phyloP scores from a whole-genome alignment of 495 filamentous ascomycete genomes.

The Talaromyces trachyspermus region DNA sequence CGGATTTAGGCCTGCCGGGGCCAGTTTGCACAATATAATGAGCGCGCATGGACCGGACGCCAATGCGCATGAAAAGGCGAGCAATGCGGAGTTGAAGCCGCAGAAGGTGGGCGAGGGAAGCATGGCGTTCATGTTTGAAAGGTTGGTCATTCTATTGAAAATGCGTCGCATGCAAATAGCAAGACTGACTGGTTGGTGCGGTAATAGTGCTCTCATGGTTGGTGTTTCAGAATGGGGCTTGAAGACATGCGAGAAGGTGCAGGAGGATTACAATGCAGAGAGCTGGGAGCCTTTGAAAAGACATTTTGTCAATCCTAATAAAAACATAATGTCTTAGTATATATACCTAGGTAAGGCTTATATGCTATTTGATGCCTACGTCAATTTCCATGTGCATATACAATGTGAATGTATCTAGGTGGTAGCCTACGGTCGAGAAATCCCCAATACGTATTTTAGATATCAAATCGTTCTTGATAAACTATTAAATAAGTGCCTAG shows the following conservation, averaged over 20 bases:
- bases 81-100: constrained; percentile 49
- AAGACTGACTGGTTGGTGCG: neutral
- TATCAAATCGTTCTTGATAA: too few species aligned
- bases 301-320: constrained; percentile 58
- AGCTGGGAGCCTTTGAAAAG: constrained; percentile 76
- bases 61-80: constrained; percentile 50
- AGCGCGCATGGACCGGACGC: constrained; percentile 55
- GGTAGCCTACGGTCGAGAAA: too few species aligned
- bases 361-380: neutral
- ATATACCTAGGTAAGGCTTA: neutral
- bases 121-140: constrained; percentile 66
- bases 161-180: neutral
- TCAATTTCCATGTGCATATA: too few species aligned
- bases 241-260: constrained; percentile 75
- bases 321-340: neutral
- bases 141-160: constrained; percentile 26
- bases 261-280: constrained; percentile 74
- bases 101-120: constrained; percentile 54
- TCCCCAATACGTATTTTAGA: too few species aligned
- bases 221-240: constrained; percentile 90
- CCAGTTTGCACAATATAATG: constrained; percentile 59
- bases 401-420: too few species aligned
- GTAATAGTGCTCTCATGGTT: constrained; percentile 68
- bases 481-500: too few species aligned
- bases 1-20: constrained; percentile 56